A percentile compares a stretch with the other conserved stretches of the same genome.
phyloP scores from a whole-genome alignment of 495 filamentous ascomycete species.

The Penicillium salamii region DNA sequence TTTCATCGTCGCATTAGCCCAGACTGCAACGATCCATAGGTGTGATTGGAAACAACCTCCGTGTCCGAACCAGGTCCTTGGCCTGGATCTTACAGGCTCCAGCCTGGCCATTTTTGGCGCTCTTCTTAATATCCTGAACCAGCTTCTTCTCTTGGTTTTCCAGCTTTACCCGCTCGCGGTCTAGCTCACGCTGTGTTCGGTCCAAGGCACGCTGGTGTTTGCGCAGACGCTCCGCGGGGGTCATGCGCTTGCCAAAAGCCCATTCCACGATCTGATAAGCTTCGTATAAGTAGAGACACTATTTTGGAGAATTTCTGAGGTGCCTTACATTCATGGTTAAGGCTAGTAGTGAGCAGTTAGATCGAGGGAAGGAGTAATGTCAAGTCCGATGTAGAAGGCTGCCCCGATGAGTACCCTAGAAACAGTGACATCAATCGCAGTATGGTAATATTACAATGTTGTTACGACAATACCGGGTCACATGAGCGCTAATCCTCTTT shows the following conservation, averaged over 20 bases:
- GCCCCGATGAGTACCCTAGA: background rate
- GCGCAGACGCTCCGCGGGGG: constrained; percentile 89
- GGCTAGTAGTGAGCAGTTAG: background rate
- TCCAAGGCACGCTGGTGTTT: constrained; percentile 96
- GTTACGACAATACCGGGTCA: constrained; percentile 20
- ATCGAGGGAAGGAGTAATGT: background rate
- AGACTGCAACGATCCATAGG: background rate
- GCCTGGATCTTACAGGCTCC: constrained; percentile 96
- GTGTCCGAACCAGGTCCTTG: constrained; percentile 90
- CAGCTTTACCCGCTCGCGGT: constrained; percentile 88
- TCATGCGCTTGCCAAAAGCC: constrained; percentile 98
- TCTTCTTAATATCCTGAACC: constrained; percentile 92
- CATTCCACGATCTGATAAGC: constrained; percentile 80
- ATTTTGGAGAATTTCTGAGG: background rate
- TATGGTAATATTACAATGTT: constrained; percentile 5
- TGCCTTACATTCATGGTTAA: constrained; percentile 59
- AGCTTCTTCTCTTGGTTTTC: constrained; percentile 99
- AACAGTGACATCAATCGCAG: constrained; percentile 7
- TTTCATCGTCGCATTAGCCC: constrained; percentile 1
- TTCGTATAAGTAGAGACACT: constrained; percentile 1
- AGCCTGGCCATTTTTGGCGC: constrained; percentile 95
- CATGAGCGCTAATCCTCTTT: constrained; percentile 28
- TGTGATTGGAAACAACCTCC: constrained; percentile 56
- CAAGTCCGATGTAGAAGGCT: background rate
- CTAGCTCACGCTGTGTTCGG: constrained; percentile 93